Evolutionary conservation across 768 basidiomycete genomes (phyloP), one percentile per base, ranked within the genome.

Genomic region (Lentinus tigrinus): DNA sequence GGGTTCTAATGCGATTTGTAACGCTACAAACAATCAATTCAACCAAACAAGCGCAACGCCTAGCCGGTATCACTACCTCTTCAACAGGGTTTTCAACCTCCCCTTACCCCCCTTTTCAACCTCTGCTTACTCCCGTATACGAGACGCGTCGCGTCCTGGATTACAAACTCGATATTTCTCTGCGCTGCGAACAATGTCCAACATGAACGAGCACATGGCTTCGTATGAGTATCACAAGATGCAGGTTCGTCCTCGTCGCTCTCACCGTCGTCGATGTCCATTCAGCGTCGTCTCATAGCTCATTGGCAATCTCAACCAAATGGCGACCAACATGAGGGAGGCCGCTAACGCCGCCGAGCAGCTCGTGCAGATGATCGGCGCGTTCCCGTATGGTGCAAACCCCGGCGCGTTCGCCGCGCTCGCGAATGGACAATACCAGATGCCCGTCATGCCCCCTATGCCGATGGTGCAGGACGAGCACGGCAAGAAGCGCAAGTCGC

Each of bases 261-360:
- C 16, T 36, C 37, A 11, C 9, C 24, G 6, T 27, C 34, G 39
- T 43, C 14, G 17, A 21, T 50, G n/a, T 24, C 42, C 24, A 6
- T 61, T 54, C 52, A 48, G 40, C 55, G 23, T 47, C 39, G 51
- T 24, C 8, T 54, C 64, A 21, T 53, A 89, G 88, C 79, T 89
- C 70, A 77, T 80, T 34, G 69, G 73, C 28, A 79, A 81, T 64
- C 76, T 91, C 62, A 70, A 68, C 60, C 74, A 76, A 23, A 81
- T 89, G 56, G 87, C 88, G 38, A 79, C 81, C 47, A 73, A 81
- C 37, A 79, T 92, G 82, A 83, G 84, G 59, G 78, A 81, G 57
- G 84, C 82, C 52, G 85, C 87, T 4, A 74, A 74, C 48, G 67
- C 84, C 42, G 84, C 85, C 16, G 88, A 91, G 40, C 70, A 78